A percentile compares a stretch with the other conserved stretches of the same genome.
phyloP scores from a whole-genome alignment of 306 rosid genomes.

The Trifolium subterraneum region DNA sequence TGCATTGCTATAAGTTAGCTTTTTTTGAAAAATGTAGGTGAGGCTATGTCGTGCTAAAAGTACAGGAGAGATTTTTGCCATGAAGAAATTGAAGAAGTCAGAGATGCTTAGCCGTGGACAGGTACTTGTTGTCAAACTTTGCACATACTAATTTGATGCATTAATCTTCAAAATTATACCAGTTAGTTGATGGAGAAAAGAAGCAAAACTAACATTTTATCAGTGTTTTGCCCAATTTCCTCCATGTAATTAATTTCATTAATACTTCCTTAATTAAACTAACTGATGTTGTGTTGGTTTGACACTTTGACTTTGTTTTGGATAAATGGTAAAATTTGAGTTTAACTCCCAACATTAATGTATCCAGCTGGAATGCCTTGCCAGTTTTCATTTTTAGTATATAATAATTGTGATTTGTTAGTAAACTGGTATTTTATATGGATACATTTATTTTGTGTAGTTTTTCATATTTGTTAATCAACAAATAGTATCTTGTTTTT shows the following conservation, averaged over 20 bases:
- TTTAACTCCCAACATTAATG: conserved; percentile 22
- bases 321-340: conserved; percentile 32
- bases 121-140: conserved; percentile 53
- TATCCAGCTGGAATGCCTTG: conserved; percentile 27
- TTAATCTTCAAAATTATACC: conserved; percentile 14
- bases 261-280: conserved; percentile 21
- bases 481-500: conserved; percentile 24
- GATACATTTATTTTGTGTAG: conserved; percentile 1
- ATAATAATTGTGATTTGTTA: not conserved
- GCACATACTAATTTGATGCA: conserved; percentile 3
- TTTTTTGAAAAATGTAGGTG: conserved; percentile 60
- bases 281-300: conserved; percentile 20
- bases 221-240: conserved; percentile 19
- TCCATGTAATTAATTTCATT: conserved; percentile 30
- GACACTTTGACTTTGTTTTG: conserved; percentile 3
- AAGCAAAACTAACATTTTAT: conserved; percentile 2
- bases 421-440: not conserved
- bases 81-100: conserved; percentile 97
- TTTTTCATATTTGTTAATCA: conserved; percentile 14
- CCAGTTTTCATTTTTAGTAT: conserved; percentile 29
- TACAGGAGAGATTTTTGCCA: conserved; percentile 88
- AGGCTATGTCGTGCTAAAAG: conserved; percentile 83
- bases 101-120: conserved; percentile 99
- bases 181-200: not conserved
- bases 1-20: conserved; percentile 1